Conservation (phyloP, 1,139 yeast species). For the Taphrina wiesneri region DNA sequence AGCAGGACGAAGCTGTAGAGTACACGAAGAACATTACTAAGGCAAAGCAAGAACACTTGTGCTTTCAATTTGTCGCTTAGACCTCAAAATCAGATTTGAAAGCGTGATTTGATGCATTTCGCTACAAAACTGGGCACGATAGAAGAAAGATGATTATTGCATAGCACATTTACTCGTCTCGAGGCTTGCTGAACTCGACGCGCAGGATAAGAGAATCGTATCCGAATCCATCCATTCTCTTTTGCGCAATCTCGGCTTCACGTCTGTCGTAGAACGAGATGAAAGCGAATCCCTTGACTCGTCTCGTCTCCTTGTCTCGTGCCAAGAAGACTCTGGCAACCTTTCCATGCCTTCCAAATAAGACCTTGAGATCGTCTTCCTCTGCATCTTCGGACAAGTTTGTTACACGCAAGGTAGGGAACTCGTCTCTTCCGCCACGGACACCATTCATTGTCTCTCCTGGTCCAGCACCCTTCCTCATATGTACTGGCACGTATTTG, state of each 20-base stretch:
- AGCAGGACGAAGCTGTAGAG: no score
- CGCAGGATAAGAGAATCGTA: conserved; percentile 82
- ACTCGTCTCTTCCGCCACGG: conserved; percentile 65
- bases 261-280: conserved; percentile 73
- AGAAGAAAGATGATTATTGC: background rate
- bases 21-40: no score
- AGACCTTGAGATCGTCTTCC: conserved; percentile 75
- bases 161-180: conserved; percentile 30
- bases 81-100: no score
- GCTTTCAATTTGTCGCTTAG: no score
- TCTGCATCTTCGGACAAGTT: conserved; percentile 84
- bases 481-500: conserved; percentile 75
- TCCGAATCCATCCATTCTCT: conserved; percentile 83
- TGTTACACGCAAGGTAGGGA: conserved; percentile 84
- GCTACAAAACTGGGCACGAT: background rate
- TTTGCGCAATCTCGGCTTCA: conserved; percentile 76
- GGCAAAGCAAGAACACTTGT: no score
- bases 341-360: conserved; percentile 67
- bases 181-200: conserved; percentile 38
- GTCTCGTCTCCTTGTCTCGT: conserved; percentile 90
- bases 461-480: conserved; percentile 61
- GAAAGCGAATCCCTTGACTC: conserved; percentile 96
- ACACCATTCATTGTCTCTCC: conserved; percentile 48
- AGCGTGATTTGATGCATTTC: background rate
- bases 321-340: conserved; percentile 81